Base-by-base conservation (phyloP, 768 basidiomycete genomes). In the Pholiota microspora region DNA sequence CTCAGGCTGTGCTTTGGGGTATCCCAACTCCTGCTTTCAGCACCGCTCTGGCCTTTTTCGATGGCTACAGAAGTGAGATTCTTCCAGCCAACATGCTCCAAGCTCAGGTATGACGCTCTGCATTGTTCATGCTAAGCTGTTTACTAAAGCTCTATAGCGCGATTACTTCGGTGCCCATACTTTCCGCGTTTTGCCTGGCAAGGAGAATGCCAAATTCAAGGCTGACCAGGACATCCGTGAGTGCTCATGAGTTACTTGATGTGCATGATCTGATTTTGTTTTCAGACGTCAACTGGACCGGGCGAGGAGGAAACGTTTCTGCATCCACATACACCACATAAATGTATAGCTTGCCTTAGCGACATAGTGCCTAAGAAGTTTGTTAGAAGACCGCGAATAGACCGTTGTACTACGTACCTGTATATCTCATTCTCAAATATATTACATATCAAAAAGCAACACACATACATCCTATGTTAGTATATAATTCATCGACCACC, bases 161-260 rank as follows among this genome's bases (percentile, higher is more conserved):
- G 96, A 99, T 69, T 99, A 95, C 84, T 99, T 99, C 71, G 96
- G 97, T 73, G 92, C 95, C 40, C 96, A 98, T 79, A 98, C 96
- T 52, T 98, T 97, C 92, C 83, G 86, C 51, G 94, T 98, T 55
- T 77, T 93, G 32, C 88, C 94, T 52, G 94, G 95, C 51, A 89
- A 90, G 75, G 94, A 94, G 75, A 96, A 92, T 72, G 79, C 79
- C 47, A 85, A 76, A 67, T 86, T 96, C 74, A 83, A 85, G 74
- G 65, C 82, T 55, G 88, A 84, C 68, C 76, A 91, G 73, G 92
- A 96, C 69, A 94, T 98, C 70, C 92, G 91, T 93, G 70, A 65
- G 92, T 84, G 16, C 13, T 60, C 4, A n/a, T 21, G 24, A 12
- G n/a, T n/a, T 24, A 53, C 27, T 50, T 57, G 44, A 25, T n/a